phyloP scores from a whole-genome alignment of 768 basidiomycete genomes.

The Kwoniella newhampshirensis region DNA sequence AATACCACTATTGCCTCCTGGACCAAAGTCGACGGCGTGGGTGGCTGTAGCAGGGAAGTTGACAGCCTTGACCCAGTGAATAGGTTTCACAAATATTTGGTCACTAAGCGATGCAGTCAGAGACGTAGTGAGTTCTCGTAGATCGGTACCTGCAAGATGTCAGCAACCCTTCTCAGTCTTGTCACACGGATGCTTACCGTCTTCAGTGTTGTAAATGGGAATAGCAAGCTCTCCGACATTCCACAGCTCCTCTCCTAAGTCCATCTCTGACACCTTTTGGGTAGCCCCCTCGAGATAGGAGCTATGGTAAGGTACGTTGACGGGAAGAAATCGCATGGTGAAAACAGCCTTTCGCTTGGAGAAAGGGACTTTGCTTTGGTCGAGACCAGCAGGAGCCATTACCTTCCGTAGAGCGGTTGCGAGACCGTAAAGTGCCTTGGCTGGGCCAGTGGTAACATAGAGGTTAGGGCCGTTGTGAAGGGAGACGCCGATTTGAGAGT shows the following conservation, averaged over 20 bases:
- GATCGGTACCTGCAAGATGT: slow-evolving; percentile 68
- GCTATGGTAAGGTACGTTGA: slow-evolving; percentile 95
- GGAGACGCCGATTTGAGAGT: slow-evolving; percentile 79
- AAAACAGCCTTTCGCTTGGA: slow-evolving; percentile 95
- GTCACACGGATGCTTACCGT: slow-evolving; percentile 64
- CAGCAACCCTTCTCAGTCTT: slow-evolving; percentile 19
- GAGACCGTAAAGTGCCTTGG: slow-evolving; percentile 88
- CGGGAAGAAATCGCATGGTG: slow-evolving; percentile 87
- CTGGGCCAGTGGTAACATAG: slow-evolving; percentile 88
- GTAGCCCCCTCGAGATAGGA: slow-evolving; percentile 72
- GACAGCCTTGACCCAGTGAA: slow-evolving; percentile 90
- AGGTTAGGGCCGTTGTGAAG: slow-evolving; percentile 87
- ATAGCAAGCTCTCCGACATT: slow-evolving; percentile 64
- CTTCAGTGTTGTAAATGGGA: slow-evolving; percentile 87
- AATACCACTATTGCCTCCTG: slow-evolving; percentile 89
- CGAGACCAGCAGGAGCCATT: slow-evolving; percentile 77
- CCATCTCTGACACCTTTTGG: slow-evolving; percentile 71
- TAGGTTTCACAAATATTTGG: slow-evolving; percentile 86
- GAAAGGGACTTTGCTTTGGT: slow-evolving; percentile 89
- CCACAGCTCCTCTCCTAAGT: slow-evolving; percentile 83
- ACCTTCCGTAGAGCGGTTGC: slow-evolving; percentile 87
- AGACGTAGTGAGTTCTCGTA: slow-evolving; percentile 67
- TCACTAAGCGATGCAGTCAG: slow-evolving; percentile 85
- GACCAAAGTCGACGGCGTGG: slow-evolving; percentile 94
- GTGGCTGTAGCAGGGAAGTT: slow-evolving; percentile 86